Percentiles rank a stretch among this genome's conserved stretches.
Conservation (phyloP, 345 rosid species). For the Brassica juncea region DNA sequence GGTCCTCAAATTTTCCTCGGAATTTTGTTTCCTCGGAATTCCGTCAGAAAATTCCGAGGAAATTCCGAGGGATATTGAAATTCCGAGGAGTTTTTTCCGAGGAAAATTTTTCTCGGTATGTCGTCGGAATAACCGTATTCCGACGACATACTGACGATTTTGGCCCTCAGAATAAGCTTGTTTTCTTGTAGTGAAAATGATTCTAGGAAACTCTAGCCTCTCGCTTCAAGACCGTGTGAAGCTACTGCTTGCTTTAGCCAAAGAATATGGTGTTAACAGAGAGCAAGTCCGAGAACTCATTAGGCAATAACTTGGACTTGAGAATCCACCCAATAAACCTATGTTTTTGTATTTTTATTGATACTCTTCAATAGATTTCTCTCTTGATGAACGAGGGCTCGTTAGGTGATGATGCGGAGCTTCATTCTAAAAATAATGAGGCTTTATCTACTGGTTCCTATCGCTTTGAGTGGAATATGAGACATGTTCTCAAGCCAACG, state of each 20-base stretch:
- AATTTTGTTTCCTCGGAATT: too few relatives aligned
- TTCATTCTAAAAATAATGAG: conserved; percentile 19
- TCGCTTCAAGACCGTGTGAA: conserved; percentile 57
- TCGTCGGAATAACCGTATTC: too few relatives aligned
- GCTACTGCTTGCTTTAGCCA: conserved; percentile 62
- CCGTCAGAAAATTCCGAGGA: too few relatives aligned
- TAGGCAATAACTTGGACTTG: conserved; percentile 77
- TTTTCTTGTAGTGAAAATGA: not conserved
- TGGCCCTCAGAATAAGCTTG: too few relatives aligned
- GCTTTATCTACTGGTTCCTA: conserved; percentile 55
- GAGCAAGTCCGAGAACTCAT: conserved; percentile 67
- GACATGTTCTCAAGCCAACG: conserved; percentile 75
- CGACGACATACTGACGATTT: too few relatives aligned
- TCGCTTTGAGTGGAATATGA: conserved; percentile 74
- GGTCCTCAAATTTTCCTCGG: too few relatives aligned
- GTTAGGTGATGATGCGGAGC: conserved; percentile 49
- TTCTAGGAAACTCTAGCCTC: conserved; percentile 70
- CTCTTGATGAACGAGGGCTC: conserved; percentile 2
- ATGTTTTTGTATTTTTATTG: not conserved
- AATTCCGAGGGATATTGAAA: too few relatives aligned
- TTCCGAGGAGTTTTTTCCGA: too few relatives aligned
- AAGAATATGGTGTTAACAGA: conserved; percentile 75
- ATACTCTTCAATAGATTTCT: conserved; percentile 1
- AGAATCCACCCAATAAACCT: conserved; percentile 48
- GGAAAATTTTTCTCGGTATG: too few relatives aligned